Base-by-base conservation (phyloP, 1,139 yeast genomes). In the Hyphopichia pseudoburtonii region DNA sequence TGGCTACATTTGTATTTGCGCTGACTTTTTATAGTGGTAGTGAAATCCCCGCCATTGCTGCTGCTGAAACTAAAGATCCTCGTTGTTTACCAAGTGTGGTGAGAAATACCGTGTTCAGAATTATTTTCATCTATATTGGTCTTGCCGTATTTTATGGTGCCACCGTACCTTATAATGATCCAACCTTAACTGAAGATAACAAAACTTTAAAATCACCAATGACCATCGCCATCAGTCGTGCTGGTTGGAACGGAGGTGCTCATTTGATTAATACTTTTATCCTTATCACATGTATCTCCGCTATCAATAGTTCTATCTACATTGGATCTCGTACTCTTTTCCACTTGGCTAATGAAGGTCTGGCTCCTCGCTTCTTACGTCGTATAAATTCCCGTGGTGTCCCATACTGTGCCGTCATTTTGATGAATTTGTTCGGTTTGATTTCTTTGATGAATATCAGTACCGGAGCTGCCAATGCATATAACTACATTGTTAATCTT, bases 1-100 rank as follows among this genome's bases (percentile, higher is more conserved):
- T 84, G 11, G 73, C 67, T 38, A 82, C 86, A 2, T 81, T 85
- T 52, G 86, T 83, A 8, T 82, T 78, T 59, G 82, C 87, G 34
- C 78, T 79, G 53, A 80, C 78, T 3, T 78, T 76, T 41, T 76
- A 76, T 44, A 63, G 78, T 3, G 84, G 85, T 33, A 73, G 78
- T 14, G 85, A 79, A 51, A 72, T 79, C 17, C 70, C 78, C 17
- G 80, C 82, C 4, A 60, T 78, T 21, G 67, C 79, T 31, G 82
- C 82, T 0, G 70, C 78, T 15, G 85, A 79, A 48, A 63, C 82
- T 0, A 67, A 69, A 48, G 75, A 77, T 43, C 83, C 83, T 11
- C 57, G 73, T 23, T 68, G 60, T 40, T 66, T 79, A 16, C 84
- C 84, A 6, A 64, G 57, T 33, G 84, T 83, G 17, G 78, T 77